phyloP scores from a whole-genome alignment of 108 stramenopile species.

The Skeletonema menzelii region DNA sequence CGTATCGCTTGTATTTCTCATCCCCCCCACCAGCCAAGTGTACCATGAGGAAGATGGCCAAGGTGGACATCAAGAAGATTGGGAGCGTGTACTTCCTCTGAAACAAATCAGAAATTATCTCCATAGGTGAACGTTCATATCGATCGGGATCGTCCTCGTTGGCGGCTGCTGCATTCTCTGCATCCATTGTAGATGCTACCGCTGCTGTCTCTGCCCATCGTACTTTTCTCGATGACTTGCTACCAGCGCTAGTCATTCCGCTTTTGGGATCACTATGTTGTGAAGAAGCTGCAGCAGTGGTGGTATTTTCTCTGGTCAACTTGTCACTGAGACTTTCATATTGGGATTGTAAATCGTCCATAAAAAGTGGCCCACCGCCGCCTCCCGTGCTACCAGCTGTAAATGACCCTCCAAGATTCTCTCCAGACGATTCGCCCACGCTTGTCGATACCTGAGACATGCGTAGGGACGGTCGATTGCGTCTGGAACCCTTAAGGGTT shows the following conservation, averaged over 20 bases:
- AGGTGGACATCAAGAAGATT: slow-evolving; percentile 17
- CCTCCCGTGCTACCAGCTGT: neutral
- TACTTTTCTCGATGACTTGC: slow-evolving; percentile 18
- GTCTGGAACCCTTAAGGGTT: slow-evolving; percentile 23
- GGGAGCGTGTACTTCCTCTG: slow-evolving; percentile 35
- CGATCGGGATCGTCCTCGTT: slow-evolving; percentile 4
- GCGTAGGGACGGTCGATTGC: slow-evolving; percentile 37
- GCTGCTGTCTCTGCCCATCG: slow-evolving; percentile 33
- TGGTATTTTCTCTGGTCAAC: slow-evolving; percentile 13
- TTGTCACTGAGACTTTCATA: slow-evolving; percentile 33
- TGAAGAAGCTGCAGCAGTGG: neutral
- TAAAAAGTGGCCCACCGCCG: slow-evolving; percentile 4
- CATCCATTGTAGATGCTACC: slow-evolving; percentile 39
- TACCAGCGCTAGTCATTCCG: neutral
- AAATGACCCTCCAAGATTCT: neutral
- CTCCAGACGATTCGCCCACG: neutral
- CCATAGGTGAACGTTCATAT: slow-evolving; percentile 13
- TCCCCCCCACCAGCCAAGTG: slow-evolving; percentile 28
- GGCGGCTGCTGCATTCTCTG: slow-evolving; percentile 25
- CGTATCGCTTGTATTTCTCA: neutral
- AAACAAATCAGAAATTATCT: slow-evolving; percentile 28
- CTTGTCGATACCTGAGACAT: slow-evolving; percentile 16
- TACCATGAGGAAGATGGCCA: slow-evolving; percentile 35
- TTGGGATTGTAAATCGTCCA: slow-evolving; percentile 24
- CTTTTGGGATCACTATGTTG: neutral